These are phyloP conservation scores for Lecanosticta acicola DNA, from an alignment of 2,329 filamentous ascomycete genomes.

Conservation along the genomic window DNA sequence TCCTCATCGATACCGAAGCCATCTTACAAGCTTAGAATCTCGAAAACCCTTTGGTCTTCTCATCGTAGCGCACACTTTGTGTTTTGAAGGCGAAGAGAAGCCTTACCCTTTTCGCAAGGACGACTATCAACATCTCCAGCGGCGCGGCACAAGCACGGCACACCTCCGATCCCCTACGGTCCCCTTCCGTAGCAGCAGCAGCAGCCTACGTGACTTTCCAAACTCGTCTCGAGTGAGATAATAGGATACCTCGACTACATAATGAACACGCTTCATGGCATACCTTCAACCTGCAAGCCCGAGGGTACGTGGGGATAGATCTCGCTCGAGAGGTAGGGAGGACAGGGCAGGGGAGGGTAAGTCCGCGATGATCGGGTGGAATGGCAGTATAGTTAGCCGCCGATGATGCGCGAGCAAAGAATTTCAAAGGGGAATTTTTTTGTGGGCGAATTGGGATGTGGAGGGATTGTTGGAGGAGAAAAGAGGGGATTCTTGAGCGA, in stretches of 20 bases:
- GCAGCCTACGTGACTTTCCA: constrained; percentile 10
- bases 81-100: too few species aligned
- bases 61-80: too few species aligned
- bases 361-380: constrained; percentile 13
- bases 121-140: constrained; percentile 11
- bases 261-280: constrained; percentile 15
- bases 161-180: too few species aligned
- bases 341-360: constrained; percentile 12
- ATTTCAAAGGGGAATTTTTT: constrained; percentile 16
- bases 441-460: constrained; percentile 20
- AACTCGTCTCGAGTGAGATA: constrained; percentile 11
- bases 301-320: constrained; percentile 14
- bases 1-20: constrained; percentile 9
- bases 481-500: constrained; percentile 8
- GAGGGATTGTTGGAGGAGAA: constrained; percentile 10
- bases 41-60: too few species aligned
- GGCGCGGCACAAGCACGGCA: constrained; percentile 12
- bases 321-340: constrained; percentile 13
- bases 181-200: constrained; percentile 7
- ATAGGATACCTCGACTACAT: constrained; percentile 11
- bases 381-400: constrained; percentile 35
- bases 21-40: constrained; percentile 9
- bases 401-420: constrained; percentile 29
- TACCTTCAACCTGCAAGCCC: constrained; percentile 17
- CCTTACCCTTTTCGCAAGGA: constrained; percentile 1